Evolutionary conservation across 257 asterid genomes (phyloP).

Genomic region (Solanum dulcamara): DNA sequence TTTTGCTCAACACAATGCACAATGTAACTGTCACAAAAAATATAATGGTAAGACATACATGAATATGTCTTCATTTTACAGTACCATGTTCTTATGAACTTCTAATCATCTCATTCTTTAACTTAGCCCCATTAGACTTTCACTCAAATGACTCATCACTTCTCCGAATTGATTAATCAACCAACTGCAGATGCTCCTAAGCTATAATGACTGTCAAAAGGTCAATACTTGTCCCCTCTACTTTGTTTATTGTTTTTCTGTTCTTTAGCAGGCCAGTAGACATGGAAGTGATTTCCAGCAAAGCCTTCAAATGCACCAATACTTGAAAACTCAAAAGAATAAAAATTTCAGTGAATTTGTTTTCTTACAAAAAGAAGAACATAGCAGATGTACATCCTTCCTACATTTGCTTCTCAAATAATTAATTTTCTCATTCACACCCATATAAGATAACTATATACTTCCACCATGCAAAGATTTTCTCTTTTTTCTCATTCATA

Average conservation of each 20-base stretch:
- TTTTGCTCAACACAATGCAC: neutral
- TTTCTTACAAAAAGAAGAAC: neutral
- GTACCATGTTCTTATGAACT: neutral
- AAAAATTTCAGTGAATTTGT: neutral
- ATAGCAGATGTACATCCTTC: neutral
- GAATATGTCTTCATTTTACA: neutral
- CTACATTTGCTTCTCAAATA: neutral
- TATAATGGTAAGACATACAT: neutral
- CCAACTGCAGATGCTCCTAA: neutral
- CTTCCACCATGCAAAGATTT: neutral
- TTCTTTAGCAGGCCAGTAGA: neutral
- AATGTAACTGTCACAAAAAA: neutral
- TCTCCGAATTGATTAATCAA: neutral
- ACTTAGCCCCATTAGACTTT: neutral
- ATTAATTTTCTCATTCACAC: neutral
- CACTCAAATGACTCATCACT: neutral
- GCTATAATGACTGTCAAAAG: neutral
- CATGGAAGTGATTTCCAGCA: neutral
- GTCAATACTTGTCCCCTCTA: neutral
- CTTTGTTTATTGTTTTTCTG: neutral
- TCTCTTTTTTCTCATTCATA: neutral
- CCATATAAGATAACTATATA: neutral
- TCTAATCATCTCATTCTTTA: neutral
- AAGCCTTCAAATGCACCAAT: neutral
- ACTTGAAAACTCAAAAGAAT: neutral